Evolutionary conservation across 1,284 basidiomycete species (phyloP).

Genomic region (Boletellus deceptivus): DNA sequence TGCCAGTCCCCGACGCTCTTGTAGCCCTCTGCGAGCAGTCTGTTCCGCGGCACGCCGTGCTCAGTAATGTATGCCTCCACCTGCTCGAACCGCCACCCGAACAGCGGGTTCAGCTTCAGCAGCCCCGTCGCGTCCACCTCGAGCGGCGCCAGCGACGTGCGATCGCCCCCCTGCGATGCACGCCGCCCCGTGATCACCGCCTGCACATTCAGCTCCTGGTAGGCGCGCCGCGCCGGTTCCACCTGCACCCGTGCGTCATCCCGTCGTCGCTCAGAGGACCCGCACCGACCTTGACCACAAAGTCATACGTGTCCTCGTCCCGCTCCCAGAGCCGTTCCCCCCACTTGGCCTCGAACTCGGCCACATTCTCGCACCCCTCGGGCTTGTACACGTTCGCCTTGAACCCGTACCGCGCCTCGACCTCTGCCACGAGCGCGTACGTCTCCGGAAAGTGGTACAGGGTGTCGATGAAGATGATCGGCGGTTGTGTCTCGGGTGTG

Average conservation of each 20-base stretch:
- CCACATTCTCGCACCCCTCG: slow-evolving; percentile 62
- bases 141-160: slow-evolving; percentile 79
- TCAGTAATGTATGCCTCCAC: slow-evolving; percentile 86
- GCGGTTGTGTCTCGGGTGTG: slow-evolving; percentile 45
- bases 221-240: slow-evolving; percentile 90
- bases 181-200: slow-evolving; percentile 94
- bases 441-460: slow-evolving; percentile 97
- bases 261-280: not conserved
- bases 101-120: slow-evolving; percentile 94
- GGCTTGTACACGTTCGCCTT: slow-evolving; percentile 82
- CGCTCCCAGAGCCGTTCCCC: slow-evolving; percentile 87
- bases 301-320: slow-evolving; percentile 91
- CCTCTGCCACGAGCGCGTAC: slow-evolving; percentile 80
- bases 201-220: slow-evolving; percentile 77
- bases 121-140: slow-evolving; percentile 93
- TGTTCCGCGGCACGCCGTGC: slow-evolving; percentile 88
- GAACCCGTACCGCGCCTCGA: slow-evolving; percentile 73
- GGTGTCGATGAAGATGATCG: slow-evolving; percentile 92
- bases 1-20: slow-evolving; percentile 97
- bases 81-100: slow-evolving; percentile 83
- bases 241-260: slow-evolving; percentile 50
- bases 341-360: slow-evolving; percentile 81
- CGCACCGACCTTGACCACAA: slow-evolving; percentile 79
- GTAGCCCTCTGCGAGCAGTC: slow-evolving; percentile 88
- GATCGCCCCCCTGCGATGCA: slow-evolving; percentile 88